A percentile compares a stretch with the other conserved stretches of the same genome.
Conservation (phyloP, 228 moss, liverwort and hornwort species). For the Sphagnum magellanicum region DNA sequence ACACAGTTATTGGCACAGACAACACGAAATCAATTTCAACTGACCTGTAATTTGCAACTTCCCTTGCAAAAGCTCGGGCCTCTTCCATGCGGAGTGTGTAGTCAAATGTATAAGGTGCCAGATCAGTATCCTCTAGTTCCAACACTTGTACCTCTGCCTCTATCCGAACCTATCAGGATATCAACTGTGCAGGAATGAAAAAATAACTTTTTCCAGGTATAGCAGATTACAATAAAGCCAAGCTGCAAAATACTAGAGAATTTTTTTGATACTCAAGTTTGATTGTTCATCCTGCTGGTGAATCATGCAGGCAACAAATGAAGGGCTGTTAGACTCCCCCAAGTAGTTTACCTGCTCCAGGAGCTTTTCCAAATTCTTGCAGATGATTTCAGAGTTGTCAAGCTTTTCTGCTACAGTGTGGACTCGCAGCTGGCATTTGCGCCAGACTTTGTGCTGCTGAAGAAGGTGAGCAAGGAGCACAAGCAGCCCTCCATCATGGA, state of each 20-base stretch:
- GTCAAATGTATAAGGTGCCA: slow-evolving; percentile 80
- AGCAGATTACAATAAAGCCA: no score
- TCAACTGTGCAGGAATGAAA: no score
- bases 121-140: slow-evolving; percentile 69
- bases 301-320: no score
- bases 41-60: slow-evolving; percentile 63
- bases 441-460: slow-evolving; percentile 84
- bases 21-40: background rate
- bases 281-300: no score
- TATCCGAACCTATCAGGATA: slow-evolving; percentile 60
- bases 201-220: no score
- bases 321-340: no score
- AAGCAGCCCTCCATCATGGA: slow-evolving; percentile 89
- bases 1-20: no score
- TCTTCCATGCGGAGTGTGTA: slow-evolving; percentile 60
- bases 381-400: slow-evolving; percentile 60
- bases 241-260: no score
- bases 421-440: slow-evolving; percentile 80
- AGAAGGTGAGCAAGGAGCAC: slow-evolving; percentile 85
- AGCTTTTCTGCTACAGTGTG: slow-evolving; percentile 75
- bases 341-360: slow-evolving; percentile 25
- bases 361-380: slow-evolving; percentile 48
- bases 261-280: no score
- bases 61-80: slow-evolving; percentile 63
- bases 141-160: slow-evolving; percentile 78